Base-by-base conservation (phyloP, 805 yeast genomes). In the Metahyphopichia silvanorum region DNA sequence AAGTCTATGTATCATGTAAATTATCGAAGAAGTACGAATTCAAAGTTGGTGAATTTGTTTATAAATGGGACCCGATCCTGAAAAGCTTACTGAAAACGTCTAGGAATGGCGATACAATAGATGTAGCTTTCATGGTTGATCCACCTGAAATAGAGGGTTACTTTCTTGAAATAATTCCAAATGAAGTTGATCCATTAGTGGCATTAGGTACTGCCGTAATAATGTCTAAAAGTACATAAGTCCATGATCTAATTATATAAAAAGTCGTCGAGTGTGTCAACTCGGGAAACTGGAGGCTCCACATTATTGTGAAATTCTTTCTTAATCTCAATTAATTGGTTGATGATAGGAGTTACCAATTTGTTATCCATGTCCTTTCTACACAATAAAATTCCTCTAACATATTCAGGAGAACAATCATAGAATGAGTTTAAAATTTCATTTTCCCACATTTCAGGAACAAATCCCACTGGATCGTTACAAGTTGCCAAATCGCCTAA, bases 391-490 rank as follows among this genome's bases (percentile, higher is more conserved):
- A 87, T 71, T 10, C 79, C 79, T 27, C 74, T 75, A 26, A 89
- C 69, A 47, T 87, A 74, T 31, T 76, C 81, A 6, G 81, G 60
- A 0, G 95, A 88, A 37, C 89, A 79, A 53, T 86, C 88, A 61
- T 86, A 80, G 63, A 81, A 87, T 25, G 72, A 73, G 9, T 66
- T 64, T 32, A 87, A 62, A 23, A 84, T 73, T 27, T 72, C 76
- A 34, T 47, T 55, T 47, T 67, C 68, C 79, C 88, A 84, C 34
- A 74, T 67, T 17, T 57, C 61, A 2, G 71, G 69, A 9, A 65
- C 57, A 12, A 46, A 44, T 16, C 44, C 51, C 38, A 44, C 31
- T 6, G 67, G 60, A 27, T 62, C 53, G n/a, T 54, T 63, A 43
- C 66, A 60, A 3, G 65, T 62, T 7, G 57, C 70, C 27, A 66